Evolutionary conservation across 768 basidiomycete genomes (phyloP).

Genomic region (Antrodiella citrinella): DNA sequence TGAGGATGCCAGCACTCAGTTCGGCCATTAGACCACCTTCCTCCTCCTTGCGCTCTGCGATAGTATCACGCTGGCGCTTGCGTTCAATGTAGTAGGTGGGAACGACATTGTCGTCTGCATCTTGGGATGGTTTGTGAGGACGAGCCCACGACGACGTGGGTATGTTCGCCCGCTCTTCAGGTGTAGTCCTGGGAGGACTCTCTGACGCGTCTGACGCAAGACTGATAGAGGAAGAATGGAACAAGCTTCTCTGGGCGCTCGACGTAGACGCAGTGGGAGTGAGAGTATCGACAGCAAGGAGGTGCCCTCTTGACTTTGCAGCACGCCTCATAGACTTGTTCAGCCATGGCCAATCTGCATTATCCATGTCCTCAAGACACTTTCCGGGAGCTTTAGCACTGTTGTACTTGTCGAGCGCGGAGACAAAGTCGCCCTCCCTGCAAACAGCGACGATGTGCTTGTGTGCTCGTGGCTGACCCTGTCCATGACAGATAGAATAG

Average conservation of each 20-base stretch:
- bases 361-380: slow-evolving; percentile 25
- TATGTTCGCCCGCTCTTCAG: slow-evolving; percentile 13
- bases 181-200: slow-evolving; percentile 2
- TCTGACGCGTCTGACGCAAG: slow-evolving; percentile 2
- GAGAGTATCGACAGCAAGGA: not conserved
- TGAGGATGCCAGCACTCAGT: slow-evolving; percentile 21
- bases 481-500: slow-evolving; percentile 21
- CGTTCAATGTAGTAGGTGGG: slow-evolving; percentile 23
- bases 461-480: slow-evolving; percentile 23
- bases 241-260: slow-evolving; percentile 5
- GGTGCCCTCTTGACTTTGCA: not conserved
- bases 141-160: slow-evolving; percentile 17
- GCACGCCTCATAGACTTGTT: slow-evolving; percentile 5
- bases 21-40: slow-evolving; percentile 22
- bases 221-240: slow-evolving; percentile 10
- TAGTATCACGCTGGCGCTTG: slow-evolving; percentile 17
- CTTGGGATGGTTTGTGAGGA: slow-evolving; percentile 19
- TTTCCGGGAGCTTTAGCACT: slow-evolving; percentile 13
- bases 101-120: slow-evolving; percentile 20
- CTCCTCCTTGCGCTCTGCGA: slow-evolving; percentile 21
- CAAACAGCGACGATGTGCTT: slow-evolving; percentile 29
- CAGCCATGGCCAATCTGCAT: slow-evolving; percentile 33
- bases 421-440: slow-evolving; percentile 24
- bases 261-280: not conserved
- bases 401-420: slow-evolving; percentile 25